Base-by-base conservation (phyloP, 139 green algal genomes). In the Ostreobium quekettii region DNA sequence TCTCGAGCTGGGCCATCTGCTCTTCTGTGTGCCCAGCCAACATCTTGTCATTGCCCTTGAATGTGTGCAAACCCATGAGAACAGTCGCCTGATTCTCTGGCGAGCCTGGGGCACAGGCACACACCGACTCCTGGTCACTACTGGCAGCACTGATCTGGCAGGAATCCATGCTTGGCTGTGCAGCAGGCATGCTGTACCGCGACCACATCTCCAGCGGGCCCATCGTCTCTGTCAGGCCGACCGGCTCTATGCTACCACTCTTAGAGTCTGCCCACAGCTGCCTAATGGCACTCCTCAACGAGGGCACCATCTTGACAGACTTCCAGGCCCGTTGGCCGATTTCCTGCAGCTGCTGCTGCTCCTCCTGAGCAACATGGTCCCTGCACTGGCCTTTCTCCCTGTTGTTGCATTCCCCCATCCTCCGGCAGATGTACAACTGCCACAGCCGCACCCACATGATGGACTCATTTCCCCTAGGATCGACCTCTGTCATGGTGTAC, bases 341-440 rank as follows among this genome's bases (percentile, higher is more conserved):
- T n/a, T n/a, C n/a, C n/a, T n/a, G n/a, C n/a, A n/a, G n/a, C n/a
- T n/a, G n/a, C n/a, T n/a, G n/a, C n/a, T n/a, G n/a, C n/a, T n/a
- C n/a, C n/a, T n/a, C n/a, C n/a, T n/a, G n/a, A n/a, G n/a, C n/a
- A n/a, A n/a, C n/a, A n/a, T n/a, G n/a, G 7, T 66, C 59, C 32
- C 47, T 33, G 32, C 29, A 66, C 7, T 11, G 15, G 6, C 7
- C 32, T 6, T 5, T 8, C 32, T 66, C 30, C 24, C 32, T 8
- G 28, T 15, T 47, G 7, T 19, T 8, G 5, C 26, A 31, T 15
- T 6, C 32, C 6, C 30, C 22, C n/a, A 22, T 15, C 30, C 47
- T 66, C 6, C 47, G 59, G 24, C 32, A 66, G 28, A 66, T 42
- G 59, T 66, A 66, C 59, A 66, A 32, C 32, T 66, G 59, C 59